Conservation (phyloP, 73 alveolate species). For the Paramecium biaurelia region DNA sequence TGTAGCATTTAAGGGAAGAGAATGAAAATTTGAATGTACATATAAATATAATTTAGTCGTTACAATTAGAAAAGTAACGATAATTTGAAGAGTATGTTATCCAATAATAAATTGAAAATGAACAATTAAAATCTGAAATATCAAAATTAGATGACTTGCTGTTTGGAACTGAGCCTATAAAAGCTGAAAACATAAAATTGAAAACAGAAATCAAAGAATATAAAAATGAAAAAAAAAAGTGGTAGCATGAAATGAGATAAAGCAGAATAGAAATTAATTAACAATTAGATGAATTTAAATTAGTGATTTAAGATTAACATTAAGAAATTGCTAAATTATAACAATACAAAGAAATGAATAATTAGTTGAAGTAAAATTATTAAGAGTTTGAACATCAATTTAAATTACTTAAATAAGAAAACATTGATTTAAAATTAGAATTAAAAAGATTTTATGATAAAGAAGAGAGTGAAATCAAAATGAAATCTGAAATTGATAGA, state of each 20-base stretch:
- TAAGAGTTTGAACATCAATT: not conserved
- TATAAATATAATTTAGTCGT: not conserved
- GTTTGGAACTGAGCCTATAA: not conserved
- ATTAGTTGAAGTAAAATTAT: not conserved
- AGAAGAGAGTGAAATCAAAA: constrained; percentile 27
- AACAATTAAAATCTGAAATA: not conserved
- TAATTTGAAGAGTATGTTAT: not conserved
- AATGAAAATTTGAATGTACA: not conserved
- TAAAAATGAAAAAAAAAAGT: not conserved
- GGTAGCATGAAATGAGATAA: not conserved
- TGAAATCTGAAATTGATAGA: constrained; percentile 36
- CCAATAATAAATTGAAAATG: not conserved
- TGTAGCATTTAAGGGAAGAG: not conserved
- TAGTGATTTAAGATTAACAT: not conserved
- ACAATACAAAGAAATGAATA: not conserved
- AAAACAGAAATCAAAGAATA: not conserved
- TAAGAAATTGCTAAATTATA: not conserved
- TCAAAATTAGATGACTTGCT: not conserved
- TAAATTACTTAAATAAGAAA: not conserved
- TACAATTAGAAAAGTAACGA: not conserved
- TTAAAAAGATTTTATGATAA: constrained; percentile 8
- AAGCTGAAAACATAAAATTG: not conserved
- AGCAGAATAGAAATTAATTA: not conserved
- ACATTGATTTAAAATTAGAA: not conserved
- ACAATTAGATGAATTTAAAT: not conserved